Evolutionary conservation across 495 filamentous ascomycete species (phyloP).

Genomic region (Penicillium samsonianum): DNA sequence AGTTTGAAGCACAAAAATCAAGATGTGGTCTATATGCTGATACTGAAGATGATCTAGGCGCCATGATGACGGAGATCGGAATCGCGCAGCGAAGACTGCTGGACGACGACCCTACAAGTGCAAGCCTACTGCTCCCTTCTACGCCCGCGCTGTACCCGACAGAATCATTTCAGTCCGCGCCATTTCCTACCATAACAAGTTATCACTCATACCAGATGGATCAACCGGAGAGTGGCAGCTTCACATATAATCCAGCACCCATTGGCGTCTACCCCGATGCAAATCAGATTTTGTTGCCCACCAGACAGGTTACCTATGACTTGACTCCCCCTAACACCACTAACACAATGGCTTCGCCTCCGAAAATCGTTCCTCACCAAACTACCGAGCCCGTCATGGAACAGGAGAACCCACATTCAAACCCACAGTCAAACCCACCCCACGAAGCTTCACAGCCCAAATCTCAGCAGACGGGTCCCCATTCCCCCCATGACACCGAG

Average conservation of each 20-base stretch:
- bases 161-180: slow-evolving; percentile 23
- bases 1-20: neutral
- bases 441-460: slow-evolving; percentile 25
- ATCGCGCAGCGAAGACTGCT: slow-evolving; percentile 39
- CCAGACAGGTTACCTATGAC: slow-evolving; percentile 2
- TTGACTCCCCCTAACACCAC: neutral
- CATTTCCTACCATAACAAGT: slow-evolving; percentile 18
- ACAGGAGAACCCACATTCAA: slow-evolving; percentile 9
- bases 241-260: neutral
- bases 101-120: slow-evolving; percentile 34
- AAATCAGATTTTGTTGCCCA: slow-evolving; percentile 16
- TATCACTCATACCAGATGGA: slow-evolving; percentile 8
- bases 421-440: slow-evolving; percentile 15
- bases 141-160: slow-evolving; percentile 18
- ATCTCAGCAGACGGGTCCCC: slow-evolving; percentile 28
- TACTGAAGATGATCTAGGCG: slow-evolving; percentile 17
- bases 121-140: slow-evolving; percentile 21
- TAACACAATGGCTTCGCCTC: neutral
- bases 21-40: neutral
- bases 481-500: slow-evolving; percentile 46
- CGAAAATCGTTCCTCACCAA: neutral
- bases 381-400: slow-evolving; percentile 9
- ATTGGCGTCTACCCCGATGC: slow-evolving; percentile 3
- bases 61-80: slow-evolving; percentile 45
- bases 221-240: neutral